Evolutionary conservation across 345 rosid genomes (phyloP), one percentile per base, ranked within the genome.

Genomic region (Sapria himalayana): DNA sequence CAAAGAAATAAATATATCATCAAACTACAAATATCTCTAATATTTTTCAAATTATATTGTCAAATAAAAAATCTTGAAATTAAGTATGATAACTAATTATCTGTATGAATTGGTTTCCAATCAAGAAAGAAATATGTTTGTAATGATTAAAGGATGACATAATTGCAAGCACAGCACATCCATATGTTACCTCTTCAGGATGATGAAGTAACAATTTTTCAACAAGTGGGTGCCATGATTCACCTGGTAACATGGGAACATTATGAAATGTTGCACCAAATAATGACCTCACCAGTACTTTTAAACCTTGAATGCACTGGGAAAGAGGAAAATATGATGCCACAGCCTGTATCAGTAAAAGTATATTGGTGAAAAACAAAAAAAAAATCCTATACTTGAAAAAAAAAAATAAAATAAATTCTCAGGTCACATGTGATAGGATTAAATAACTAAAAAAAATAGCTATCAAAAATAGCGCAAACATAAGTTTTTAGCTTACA

Each of bases 161-260:
- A n/a, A n/a, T n/a, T n/a, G n/a, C n/a, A n/a, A n/a, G n/a, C n/a
- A n/a, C n/a, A n/a, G n/a, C n/a, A n/a, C n/a, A n/a, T n/a, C n/a
- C n/a, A n/a, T n/a, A n/a, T n/a, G n/a, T n/a, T 69, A 81, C 97
- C 91, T 86, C 97, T 29, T 81, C 85, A 4, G 93, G 91, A 61
- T 81, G 92, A 60, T 72, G 71, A 50, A 86, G 80, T 42, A 65
- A 58, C 80, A 81, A 48, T 72, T 86, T 81, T 37, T 78, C 69
- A 51, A 86, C 93, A 38, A 73, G 70, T 16, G 94, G 79, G 56
- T 86, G 91, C 97, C 97, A 86, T 5, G 94, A 76, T 76, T 86
- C 97, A 25, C 97, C 94, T 11, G 73, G 91, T 35, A 74, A 70
- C 59, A 78, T 50, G 22, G 91, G 63, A 40, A 76, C 50, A 23